Evolutionary conservation across 2,329 filamentous ascomycete genomes (phyloP).

Genomic region (Arthrinium puccinioides): DNA sequence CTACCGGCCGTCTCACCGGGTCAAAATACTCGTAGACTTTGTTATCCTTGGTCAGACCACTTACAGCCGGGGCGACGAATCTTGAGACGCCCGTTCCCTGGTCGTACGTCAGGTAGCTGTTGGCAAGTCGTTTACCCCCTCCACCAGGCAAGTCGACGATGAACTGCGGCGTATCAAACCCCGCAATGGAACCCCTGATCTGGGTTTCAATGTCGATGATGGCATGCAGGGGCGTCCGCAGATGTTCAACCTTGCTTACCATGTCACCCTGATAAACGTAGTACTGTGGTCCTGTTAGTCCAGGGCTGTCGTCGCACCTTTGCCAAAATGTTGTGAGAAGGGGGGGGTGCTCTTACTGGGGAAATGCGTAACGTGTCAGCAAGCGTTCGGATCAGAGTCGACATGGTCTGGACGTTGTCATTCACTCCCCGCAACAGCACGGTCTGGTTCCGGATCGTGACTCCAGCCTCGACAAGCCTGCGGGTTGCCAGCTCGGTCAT

Average conservation of each 20-base stretch:
- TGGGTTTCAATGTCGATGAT: conserved; percentile 51
- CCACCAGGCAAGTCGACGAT: conserved; percentile 57
- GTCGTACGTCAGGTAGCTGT: conserved; percentile 46
- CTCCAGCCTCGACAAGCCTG: conserved; percentile 39
- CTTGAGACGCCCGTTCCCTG: conserved; percentile 42
- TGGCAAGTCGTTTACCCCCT: conserved; percentile 54
- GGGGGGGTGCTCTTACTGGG: conserved; percentile 33
- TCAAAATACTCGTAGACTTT: conserved; percentile 52
- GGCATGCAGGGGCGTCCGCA: conserved; percentile 52
- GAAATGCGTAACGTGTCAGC: conserved; percentile 45
- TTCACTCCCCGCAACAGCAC: conserved; percentile 55
- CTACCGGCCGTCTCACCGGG: no score
- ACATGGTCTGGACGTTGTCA: conserved; percentile 46
- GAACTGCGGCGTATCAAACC: conserved; percentile 56
- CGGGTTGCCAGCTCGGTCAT: conserved; percentile 44
- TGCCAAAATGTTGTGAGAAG: no score
- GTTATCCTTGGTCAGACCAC: conserved; percentile 33
- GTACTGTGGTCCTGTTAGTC: conserved; percentile 32
- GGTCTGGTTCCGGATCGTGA: conserved; percentile 53
- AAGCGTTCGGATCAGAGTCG: conserved; percentile 42
- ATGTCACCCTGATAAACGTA: conserved; percentile 62
- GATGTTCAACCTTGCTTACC: conserved; percentile 52
- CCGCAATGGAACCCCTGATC: conserved; percentile 53
- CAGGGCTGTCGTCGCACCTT: not conserved
- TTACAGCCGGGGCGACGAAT: conserved; percentile 49